phyloP scores from a whole-genome alignment of 768 basidiomycete genomes.

The Guyanaporus albipodus region DNA sequence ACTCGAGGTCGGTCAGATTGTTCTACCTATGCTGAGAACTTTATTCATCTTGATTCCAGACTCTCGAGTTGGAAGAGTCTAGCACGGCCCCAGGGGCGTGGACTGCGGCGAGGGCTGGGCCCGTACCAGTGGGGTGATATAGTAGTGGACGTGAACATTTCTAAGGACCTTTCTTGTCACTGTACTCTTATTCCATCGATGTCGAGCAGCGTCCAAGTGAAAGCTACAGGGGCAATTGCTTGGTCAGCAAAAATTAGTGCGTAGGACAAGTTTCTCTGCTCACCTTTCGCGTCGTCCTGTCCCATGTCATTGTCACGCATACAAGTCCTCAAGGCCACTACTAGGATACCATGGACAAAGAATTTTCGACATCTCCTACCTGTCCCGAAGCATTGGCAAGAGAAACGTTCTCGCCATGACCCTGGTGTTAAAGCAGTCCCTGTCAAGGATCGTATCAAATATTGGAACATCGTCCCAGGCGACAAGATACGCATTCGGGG shows the following conservation, averaged over 20 bases:
- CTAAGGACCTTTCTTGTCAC: background rate
- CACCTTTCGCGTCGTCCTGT: background rate
- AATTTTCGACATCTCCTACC: conserved; percentile 63
- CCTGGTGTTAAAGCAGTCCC: conserved; percentile 49
- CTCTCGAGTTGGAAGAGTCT: conserved; percentile 78
- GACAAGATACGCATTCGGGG: conserved; percentile 72
- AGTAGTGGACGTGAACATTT: background rate
- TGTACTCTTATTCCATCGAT: conserved; percentile 9
- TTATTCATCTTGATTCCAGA: conserved; percentile 39
- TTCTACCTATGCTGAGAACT: background rate
- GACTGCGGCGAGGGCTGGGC: conserved; percentile 31
- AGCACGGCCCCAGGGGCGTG: conserved; percentile 49
- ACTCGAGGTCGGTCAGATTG: conserved; percentile 57
- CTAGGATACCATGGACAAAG: conserved; percentile 53
- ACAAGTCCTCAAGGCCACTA: conserved; percentile 46
- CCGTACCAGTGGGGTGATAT: conserved; percentile 21
- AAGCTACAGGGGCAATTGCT: conserved; percentile 8
- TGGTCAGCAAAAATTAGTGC: conserved; percentile 18
- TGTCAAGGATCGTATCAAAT: conserved; percentile 69
- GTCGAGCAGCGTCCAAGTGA: too few species aligned
- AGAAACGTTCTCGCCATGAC: conserved; percentile 43
- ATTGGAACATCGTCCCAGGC: conserved; percentile 86
- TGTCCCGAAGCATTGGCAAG: conserved; percentile 52
- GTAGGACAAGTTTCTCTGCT: background rate
- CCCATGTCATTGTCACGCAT: conserved; percentile 31